A percentile compares a stretch with the other conserved stretches of the same genome.
phyloP scores from a whole-genome alignment of 352 stramenopile genomes.

The Peronospora tabacina region DNA sequence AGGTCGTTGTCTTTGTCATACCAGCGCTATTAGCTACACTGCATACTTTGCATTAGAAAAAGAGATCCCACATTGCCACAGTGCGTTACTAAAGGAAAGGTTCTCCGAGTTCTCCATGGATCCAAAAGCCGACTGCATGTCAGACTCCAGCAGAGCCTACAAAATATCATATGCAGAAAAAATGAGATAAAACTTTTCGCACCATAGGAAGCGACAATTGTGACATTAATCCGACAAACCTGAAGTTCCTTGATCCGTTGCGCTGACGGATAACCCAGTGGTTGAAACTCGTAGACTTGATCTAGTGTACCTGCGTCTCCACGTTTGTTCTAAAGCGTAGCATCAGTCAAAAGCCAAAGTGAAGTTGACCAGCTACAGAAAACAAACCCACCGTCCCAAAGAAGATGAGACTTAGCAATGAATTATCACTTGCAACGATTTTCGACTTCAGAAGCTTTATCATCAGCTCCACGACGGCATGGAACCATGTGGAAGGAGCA shows the following conservation, averaged over 20 bases:
- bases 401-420: conserved; percentile 64
- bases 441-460: conserved; percentile 71
- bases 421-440: conserved; percentile 73
- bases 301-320: conserved; percentile 51
- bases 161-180: not conserved
- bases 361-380: not conserved
- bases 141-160: conserved; percentile 38
- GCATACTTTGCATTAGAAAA: conserved; percentile 75
- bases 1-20: not conserved
- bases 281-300: conserved; percentile 69
- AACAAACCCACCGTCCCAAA: conserved; percentile 55
- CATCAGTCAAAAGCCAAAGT: not conserved
- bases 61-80: conserved; percentile 76
- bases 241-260: conserved; percentile 72
- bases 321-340: conserved; percentile 39
- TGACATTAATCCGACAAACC: conserved; percentile 3
- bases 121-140: conserved; percentile 39
- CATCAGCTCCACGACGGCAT: conserved; percentile 58
- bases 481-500: conserved; percentile 53
- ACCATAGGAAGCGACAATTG: not conserved
- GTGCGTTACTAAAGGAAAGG: conserved; percentile 69
- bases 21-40: not conserved
- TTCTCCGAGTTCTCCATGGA: conserved; percentile 54
- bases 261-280: conserved; percentile 61
- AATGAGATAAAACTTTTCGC: not conserved